Percentiles rank a stretch among this genome's conserved stretches.
These are phyloP conservation scores for Penicillium sp. DNA, from an alignment of 2,329 filamentous ascomycete species.

Conservation along the genomic window DNA sequence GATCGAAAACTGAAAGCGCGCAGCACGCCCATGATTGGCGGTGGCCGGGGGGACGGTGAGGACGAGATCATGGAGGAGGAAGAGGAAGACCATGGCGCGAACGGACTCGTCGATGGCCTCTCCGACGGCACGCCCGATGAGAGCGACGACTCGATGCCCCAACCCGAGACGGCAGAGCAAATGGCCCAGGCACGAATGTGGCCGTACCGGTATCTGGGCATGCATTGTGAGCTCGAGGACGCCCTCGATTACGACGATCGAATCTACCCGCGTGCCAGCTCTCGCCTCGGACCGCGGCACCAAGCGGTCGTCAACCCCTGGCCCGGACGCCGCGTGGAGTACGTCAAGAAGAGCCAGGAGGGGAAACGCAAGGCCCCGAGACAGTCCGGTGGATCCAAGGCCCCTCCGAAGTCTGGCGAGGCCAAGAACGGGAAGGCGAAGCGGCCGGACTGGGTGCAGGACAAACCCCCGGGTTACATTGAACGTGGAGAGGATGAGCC, in stretches of 20 bases:
- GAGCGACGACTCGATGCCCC: constrained; percentile 49
- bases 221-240: constrained; percentile 92
- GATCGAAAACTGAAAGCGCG: constrained; percentile 87
- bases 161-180: constrained; percentile 71
- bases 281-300: constrained; percentile 81
- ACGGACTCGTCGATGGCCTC: constrained; percentile 49
- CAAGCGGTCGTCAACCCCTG: constrained; percentile 81
- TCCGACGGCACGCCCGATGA: constrained; percentile 58
- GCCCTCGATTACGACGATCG: constrained; percentile 94
- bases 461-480: constrained; percentile 81
- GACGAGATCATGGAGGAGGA: constrained; percentile 62
- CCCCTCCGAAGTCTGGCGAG: constrained; percentile 71
- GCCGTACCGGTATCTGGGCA: constrained; percentile 92
- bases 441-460: constrained; percentile 87
- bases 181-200: constrained; percentile 89
- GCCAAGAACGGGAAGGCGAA: constrained; percentile 75
- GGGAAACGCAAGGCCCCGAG: constrained; percentile 71
- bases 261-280: constrained; percentile 93
- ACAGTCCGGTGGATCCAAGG: constrained; percentile 58
- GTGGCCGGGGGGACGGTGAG: constrained; percentile 48
- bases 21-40: constrained; percentile 68
- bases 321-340: constrained; percentile 81
- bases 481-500: constrained; percentile 73
- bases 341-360: constrained; percentile 85
- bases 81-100: constrained; percentile 66